Conservation (phyloP, 352 stramenopile species). For the Globisporangium spiculum region DNA sequence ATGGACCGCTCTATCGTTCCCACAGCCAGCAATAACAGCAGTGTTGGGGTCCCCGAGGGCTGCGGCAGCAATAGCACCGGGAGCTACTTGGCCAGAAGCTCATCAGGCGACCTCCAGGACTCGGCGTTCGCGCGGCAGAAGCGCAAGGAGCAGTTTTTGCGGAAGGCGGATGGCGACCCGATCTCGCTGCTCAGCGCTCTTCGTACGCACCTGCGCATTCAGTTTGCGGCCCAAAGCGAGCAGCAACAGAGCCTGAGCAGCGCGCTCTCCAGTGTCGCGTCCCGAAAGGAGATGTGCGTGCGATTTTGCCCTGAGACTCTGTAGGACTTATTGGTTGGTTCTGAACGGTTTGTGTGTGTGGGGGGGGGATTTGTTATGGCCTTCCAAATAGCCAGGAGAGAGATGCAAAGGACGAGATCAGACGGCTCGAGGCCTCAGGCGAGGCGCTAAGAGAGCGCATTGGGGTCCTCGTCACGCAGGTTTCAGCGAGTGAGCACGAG, state of each 20-base stretch:
- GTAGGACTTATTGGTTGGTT: not conserved
- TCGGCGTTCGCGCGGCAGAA: slow-evolving; percentile 40
- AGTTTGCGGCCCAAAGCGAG: slow-evolving; percentile 48
- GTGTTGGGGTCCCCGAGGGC: not conserved
- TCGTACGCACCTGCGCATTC: slow-evolving; percentile 64
- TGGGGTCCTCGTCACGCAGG: slow-evolving; percentile 26
- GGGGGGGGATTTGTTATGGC: not conserved
- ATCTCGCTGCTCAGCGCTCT: slow-evolving; percentile 69
- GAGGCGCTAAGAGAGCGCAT: slow-evolving; percentile 27
- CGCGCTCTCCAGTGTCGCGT: slow-evolving; percentile 24
- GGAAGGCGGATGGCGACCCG: slow-evolving; percentile 54
- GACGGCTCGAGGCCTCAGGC: slow-evolving; percentile 30
- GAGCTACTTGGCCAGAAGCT: not conserved
- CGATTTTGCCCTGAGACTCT: not conserved
- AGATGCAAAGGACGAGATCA: slow-evolving; percentile 30
- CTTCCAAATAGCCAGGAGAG: slow-evolving; percentile 27
- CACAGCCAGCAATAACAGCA: not conserved
- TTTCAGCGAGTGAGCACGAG: slow-evolving; percentile 29
- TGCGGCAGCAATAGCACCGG: slow-evolving; percentile 5
- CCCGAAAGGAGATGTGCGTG: slow-evolving; percentile 33
- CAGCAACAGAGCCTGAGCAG: slow-evolving; percentile 28
- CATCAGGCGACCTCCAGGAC: slow-evolving; percentile 21
- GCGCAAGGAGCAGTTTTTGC: slow-evolving; percentile 55
- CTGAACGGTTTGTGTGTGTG: not conserved
- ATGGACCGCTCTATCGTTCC: slow-evolving; percentile 32